A percentile compares a stretch with the other conserved stretches of the same genome.
Evolutionary conservation across 257 asterid genomes (phyloP).

Genomic region (Solanum sejunctum): DNA sequence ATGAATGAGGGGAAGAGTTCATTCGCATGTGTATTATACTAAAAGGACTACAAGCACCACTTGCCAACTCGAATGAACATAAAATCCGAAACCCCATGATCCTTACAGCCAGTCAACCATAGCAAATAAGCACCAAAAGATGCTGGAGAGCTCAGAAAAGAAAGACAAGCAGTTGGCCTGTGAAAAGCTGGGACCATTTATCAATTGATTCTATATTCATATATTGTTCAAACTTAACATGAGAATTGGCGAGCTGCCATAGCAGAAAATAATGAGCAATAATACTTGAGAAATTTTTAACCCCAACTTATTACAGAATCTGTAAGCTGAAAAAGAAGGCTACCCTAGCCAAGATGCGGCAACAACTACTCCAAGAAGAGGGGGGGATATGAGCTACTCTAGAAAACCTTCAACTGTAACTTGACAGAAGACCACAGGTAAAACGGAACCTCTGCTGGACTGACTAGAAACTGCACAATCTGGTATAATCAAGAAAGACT

Average conservation of each 20-base stretch:
- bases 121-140: not conserved
- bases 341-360: conserved; percentile 1
- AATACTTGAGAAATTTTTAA: not conserved
- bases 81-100: not conserved
- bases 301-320: conserved; percentile 10
- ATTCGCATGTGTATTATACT: not conserved
- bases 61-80: not conserved
- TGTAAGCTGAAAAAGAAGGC: conserved; percentile 4
- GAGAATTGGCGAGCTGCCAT: not conserved
- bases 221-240: not conserved
- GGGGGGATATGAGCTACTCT: not conserved
- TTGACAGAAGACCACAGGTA: conserved; percentile 40
- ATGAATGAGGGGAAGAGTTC: not conserved
- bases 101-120: not conserved
- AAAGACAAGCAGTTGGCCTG: not conserved
- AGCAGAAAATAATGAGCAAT: not conserved
- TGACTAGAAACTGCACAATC: not conserved
- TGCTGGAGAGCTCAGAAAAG: not conserved
- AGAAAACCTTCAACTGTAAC: conserved; percentile 7
- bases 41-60: not conserved
- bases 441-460: conserved; percentile 40
- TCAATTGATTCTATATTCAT: not conserved
- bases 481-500: not conserved
- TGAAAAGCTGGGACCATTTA: not conserved
- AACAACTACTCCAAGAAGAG: not conserved